A percentile compares a stretch with the other conserved stretches of the same genome.
phyloP scores from a whole-genome alignment of 257 asterid genomes.

The Nicotiana obtusifolia region DNA sequence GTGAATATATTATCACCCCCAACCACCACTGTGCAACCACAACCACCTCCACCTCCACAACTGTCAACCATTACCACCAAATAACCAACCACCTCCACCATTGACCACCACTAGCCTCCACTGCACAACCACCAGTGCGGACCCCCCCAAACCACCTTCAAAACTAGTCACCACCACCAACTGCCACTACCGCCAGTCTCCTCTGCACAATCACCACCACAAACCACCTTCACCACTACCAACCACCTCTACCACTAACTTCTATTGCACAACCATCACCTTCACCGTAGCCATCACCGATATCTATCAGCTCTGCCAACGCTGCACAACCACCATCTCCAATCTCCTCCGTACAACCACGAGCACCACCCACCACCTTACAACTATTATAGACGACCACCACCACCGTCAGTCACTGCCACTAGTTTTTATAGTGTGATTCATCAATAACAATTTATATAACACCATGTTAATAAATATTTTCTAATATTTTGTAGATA shows the following conservation, averaged over 20 bases:
- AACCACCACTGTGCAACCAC: too few relatives aligned
- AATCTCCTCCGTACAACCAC: not conserved
- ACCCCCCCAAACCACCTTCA: not conserved
- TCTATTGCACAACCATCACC: not conserved
- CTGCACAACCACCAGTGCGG: not conserved
- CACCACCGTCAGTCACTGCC: not conserved
- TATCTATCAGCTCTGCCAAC: too few relatives aligned
- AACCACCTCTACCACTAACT: conserved; percentile 5
- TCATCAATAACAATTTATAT: not conserved
- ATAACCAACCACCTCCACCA: not conserved
- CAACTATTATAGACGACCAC: not conserved
- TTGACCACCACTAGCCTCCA: conserved; percentile 1
- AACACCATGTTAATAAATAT: not conserved
- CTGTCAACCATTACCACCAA: too few relatives aligned
- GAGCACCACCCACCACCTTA: not conserved
- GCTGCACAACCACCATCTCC: not conserved
- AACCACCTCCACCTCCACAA: too few relatives aligned
- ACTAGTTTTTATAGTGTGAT: not conserved
- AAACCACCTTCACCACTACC: not conserved
- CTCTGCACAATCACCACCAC: not conserved
- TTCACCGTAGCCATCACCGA: too few relatives aligned
- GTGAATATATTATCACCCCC: too few relatives aligned
- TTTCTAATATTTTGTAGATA: not conserved
- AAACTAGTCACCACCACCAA: not conserved
- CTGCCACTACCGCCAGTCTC: not conserved